phyloP scores from a whole-genome alignment of 352 stramenopile genomes.

The Phytopythium boreale region DNA sequence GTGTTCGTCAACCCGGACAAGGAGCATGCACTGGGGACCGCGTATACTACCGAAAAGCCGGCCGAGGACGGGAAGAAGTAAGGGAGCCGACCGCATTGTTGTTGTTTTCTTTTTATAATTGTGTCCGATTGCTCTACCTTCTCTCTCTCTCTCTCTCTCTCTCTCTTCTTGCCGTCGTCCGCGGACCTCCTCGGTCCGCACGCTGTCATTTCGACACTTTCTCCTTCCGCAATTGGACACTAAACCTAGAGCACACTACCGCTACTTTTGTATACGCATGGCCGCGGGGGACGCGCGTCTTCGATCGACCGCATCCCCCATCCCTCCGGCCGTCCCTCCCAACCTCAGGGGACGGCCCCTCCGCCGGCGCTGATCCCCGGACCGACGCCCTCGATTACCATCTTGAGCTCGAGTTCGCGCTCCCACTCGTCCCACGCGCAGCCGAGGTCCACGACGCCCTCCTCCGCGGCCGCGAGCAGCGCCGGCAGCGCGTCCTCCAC shows the following conservation, averaged over 20 bases:
- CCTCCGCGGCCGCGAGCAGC: background rate
- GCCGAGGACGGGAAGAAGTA: no score
- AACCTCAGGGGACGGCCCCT: background rate
- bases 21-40: conserved; percentile 28
- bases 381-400: background rate
- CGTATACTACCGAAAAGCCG: conserved; percentile 6
- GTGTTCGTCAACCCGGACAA: conserved; percentile 44
- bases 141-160: no score
- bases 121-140: no score
- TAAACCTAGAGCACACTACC: background rate
- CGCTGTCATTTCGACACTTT: no score
- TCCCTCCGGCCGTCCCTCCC: background rate
- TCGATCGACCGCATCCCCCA: background rate
- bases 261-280: background rate
- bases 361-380: background rate
- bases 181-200: no score
- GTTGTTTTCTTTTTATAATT: no score
- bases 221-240: background rate
- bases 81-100: no score
- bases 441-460: background rate
- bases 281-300: background rate
- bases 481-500: background rate
- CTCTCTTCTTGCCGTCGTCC: no score
- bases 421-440: conserved; percentile 7
- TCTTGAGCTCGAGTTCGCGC: conserved; percentile 7